Conservation (phyloP, 306 rosid genomes). For the Ammopiptanthus mongolicus region DNA sequence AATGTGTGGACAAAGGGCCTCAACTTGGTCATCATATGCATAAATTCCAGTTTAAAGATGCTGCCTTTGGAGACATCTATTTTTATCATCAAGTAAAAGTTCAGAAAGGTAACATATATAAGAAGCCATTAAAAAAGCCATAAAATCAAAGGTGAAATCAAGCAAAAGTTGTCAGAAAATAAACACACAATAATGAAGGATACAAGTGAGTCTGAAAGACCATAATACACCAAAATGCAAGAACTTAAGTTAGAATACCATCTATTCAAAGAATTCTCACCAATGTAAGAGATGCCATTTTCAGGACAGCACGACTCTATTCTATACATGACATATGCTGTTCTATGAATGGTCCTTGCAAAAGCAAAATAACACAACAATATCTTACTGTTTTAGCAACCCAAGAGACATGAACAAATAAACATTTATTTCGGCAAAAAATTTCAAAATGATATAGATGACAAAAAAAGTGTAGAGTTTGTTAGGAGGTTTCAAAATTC, state of each 20-base stretch:
- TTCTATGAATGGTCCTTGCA: neutral
- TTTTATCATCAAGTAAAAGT: constrained; percentile 10
- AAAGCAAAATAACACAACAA: neutral
- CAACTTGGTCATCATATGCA: constrained; percentile 89
- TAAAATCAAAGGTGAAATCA: neutral
- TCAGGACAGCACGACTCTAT: neutral
- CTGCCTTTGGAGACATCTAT: constrained; percentile 69
- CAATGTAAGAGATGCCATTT: neutral
- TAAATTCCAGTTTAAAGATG: constrained; percentile 54
- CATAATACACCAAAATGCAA: neutral
- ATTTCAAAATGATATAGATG: neutral
- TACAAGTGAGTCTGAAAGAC: neutral
- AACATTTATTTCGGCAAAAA: neutral
- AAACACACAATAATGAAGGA: constrained; percentile 16
- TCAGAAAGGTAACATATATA: neutral
- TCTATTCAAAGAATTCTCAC: constrained; percentile 2
- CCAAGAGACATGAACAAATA: neutral
- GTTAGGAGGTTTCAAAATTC: neutral
- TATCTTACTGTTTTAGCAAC: neutral
- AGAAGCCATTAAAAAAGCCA: neutral
- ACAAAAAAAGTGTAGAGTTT: neutral
- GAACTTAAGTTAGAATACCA: neutral
- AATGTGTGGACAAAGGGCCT: constrained; percentile 77
- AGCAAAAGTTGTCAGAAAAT: neutral
- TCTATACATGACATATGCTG: neutral